Evolutionary conservation across 1,284 basidiomycete species (phyloP).

Genomic region (Sphaerobolus stellatus): DNA sequence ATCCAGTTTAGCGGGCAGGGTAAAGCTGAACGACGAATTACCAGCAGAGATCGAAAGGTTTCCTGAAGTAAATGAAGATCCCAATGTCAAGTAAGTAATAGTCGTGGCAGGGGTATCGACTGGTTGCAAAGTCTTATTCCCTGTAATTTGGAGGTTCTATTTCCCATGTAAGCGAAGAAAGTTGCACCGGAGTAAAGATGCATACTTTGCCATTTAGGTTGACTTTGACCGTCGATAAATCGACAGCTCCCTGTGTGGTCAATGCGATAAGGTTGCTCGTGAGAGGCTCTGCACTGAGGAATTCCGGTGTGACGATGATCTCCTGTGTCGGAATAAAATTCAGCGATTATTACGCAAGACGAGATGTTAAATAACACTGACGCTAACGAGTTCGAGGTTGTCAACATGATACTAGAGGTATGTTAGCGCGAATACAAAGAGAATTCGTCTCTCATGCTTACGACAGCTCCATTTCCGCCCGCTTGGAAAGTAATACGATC

Average conservation of each 20-base stretch:
- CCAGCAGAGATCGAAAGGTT: constrained; percentile 41
- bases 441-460: constrained; percentile 18
- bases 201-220: constrained; percentile 35
- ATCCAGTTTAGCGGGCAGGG: constrained; percentile 41
- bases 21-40: constrained; percentile 37
- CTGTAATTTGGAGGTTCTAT: constrained; percentile 35
- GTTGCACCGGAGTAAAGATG: not conserved
- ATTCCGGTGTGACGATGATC: constrained; percentile 43
- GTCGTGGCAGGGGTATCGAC: constrained; percentile 44
- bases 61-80: constrained; percentile 37
- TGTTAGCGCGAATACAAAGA: not conserved
- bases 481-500: constrained; percentile 49
- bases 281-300: constrained; percentile 51
- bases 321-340: no score
- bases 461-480: constrained; percentile 42
- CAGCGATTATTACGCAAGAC: no score
- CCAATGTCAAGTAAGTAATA: constrained; percentile 48
- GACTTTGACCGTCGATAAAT: constrained; percentile 39
- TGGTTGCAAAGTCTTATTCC: constrained; percentile 38
- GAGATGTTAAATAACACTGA: constrained; percentile 23
- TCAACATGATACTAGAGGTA: constrained; percentile 42
- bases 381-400: constrained; percentile 44
- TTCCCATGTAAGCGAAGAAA: not conserved
- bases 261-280: constrained; percentile 45
- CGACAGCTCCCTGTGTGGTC: constrained; percentile 45